A percentile compares a stretch with the other conserved stretches of the same genome.
These are phyloP conservation scores for Daldinia concentrica DNA, from an alignment of 495 filamentous ascomycete species.

Conservation along the genomic window DNA sequence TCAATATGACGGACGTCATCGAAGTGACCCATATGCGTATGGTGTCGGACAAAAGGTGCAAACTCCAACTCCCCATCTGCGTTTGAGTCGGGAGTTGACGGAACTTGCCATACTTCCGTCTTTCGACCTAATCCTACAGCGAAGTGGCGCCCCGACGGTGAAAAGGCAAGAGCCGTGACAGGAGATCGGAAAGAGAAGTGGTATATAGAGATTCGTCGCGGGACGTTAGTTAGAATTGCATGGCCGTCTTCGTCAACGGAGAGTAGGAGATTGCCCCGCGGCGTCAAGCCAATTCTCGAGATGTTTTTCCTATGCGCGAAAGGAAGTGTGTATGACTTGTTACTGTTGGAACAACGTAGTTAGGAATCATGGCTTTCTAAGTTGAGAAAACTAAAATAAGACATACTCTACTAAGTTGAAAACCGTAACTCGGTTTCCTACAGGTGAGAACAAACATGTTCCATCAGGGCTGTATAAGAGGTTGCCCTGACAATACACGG, in stretches of 20 bases:
- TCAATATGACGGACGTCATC: slow-evolving; percentile 84
- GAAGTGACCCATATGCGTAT: slow-evolving; percentile 86
- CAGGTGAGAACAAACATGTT: slow-evolving; percentile 93
- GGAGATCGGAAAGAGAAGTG: slow-evolving; percentile 91
- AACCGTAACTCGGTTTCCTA: slow-evolving; percentile 93
- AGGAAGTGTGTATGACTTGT: slow-evolving; percentile 94
- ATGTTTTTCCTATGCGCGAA: slow-evolving; percentile 96
- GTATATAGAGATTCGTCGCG: slow-evolving; percentile 83
- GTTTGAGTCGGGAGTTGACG: slow-evolving; percentile 79
- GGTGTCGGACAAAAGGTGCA: slow-evolving; percentile 90
- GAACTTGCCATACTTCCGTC: slow-evolving; percentile 95
- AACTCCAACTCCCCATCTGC: slow-evolving; percentile 88
- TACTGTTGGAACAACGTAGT: slow-evolving; percentile 62
- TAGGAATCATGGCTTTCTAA: slow-evolving; percentile 19
- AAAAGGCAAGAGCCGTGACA: slow-evolving; percentile 87
- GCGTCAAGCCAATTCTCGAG: slow-evolving; percentile 83
- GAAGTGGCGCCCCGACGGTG: slow-evolving; percentile 89
- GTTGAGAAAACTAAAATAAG: neutral
- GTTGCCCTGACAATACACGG: slow-evolving; percentile 97
- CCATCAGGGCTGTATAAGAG: slow-evolving; percentile 97
- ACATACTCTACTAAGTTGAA: slow-evolving; percentile 95
- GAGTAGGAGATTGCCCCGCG: slow-evolving; percentile 88
- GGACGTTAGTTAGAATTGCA: slow-evolving; percentile 89
- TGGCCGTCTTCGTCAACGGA: slow-evolving; percentile 94
- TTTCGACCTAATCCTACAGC: slow-evolving; percentile 84